Conservation (phyloP, 2,329 filamentous ascomycete genomes). For the Penicillium frequentans region DNA sequence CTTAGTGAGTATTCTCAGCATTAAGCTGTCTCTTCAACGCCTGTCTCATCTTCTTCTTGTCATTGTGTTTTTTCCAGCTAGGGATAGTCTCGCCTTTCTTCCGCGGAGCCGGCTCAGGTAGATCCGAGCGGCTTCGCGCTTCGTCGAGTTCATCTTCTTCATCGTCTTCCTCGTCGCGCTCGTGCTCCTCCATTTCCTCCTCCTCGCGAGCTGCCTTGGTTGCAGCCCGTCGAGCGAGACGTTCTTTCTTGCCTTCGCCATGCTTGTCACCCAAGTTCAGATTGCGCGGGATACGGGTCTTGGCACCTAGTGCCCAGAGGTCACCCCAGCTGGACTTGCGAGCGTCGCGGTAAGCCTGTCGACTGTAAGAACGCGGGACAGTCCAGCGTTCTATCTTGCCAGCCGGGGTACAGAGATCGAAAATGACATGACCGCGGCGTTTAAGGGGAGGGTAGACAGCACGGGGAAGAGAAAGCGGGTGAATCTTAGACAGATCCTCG, state of each 20-base stretch:
- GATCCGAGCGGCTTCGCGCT: constrained; percentile 3
- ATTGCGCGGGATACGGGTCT: constrained; percentile 68
- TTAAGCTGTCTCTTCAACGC: constrained; percentile 37
- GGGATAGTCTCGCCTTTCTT: constrained; percentile 39
- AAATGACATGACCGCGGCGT: constrained; percentile 78
- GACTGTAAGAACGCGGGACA: constrained; percentile 77
- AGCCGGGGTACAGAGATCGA: constrained; percentile 86
- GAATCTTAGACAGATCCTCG: constrained; percentile 19
- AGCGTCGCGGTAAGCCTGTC: constrained; percentile 85
- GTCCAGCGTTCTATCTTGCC: constrained; percentile 92
- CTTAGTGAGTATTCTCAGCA: constrained; percentile 9
- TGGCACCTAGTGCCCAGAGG: constrained; percentile 91
- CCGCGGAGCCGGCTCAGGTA: constrained; percentile 21
- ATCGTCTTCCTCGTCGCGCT: constrained; percentile 27
- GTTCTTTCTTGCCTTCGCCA: constrained; percentile 42
- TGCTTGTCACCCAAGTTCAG: constrained; percentile 59
- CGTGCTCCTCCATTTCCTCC: constrained; percentile 21
- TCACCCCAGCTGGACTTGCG: constrained; percentile 91
- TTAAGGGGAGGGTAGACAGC: constrained; percentile 80
- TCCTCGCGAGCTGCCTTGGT: constrained; percentile 23
- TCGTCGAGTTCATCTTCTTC: constrained; percentile 21
- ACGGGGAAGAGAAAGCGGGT: constrained; percentile 73
- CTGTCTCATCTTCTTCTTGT: constrained; percentile 45
- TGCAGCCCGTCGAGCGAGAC: constrained; percentile 40
- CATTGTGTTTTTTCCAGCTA: constrained; percentile 45